Percentiles rank a stretch among this genome's conserved stretches.
phyloP scores from a whole-genome alignment of 2,329 filamentous ascomycete species.

The Golovinomyces cichoracearum region DNA sequence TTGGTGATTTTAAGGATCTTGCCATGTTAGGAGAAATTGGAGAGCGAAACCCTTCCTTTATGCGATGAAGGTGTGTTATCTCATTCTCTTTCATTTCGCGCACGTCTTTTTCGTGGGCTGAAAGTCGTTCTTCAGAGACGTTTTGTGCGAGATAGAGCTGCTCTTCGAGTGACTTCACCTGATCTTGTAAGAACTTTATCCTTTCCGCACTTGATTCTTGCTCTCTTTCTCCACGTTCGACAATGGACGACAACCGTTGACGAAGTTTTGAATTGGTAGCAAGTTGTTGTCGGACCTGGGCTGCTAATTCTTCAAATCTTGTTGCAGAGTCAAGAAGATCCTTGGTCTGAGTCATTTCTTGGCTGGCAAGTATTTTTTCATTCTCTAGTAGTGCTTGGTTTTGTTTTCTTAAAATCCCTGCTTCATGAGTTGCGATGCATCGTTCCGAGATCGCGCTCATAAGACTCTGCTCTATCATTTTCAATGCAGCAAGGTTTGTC shows the following conservation, averaged over 20 bases:
- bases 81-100: constrained; percentile 49
- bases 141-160: constrained; percentile 60
- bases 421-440: constrained; percentile 42
- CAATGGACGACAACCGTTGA: constrained; percentile 49
- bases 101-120: constrained; percentile 68
- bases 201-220: constrained; percentile 55
- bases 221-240: constrained; percentile 59
- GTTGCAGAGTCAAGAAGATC: constrained; percentile 49
- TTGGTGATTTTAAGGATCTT: constrained; percentile 25
- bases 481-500: constrained; percentile 34
- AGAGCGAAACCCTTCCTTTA: constrained; percentile 28
- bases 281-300: constrained; percentile 56
- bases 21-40: constrained; percentile 34
- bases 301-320: constrained; percentile 54
- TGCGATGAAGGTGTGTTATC: constrained; percentile 48
- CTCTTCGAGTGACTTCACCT: constrained; percentile 61
- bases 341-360: constrained; percentile 37
- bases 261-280: constrained; percentile 52
- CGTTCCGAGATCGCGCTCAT: constrained; percentile 44
- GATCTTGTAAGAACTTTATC: constrained; percentile 61
- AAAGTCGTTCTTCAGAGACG: constrained; percentile 59
- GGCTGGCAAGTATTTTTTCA: constrained; percentile 29
- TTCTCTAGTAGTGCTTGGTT: constrained; percentile 29
- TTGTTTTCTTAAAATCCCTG: constrained; percentile 32
- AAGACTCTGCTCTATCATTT: constrained; percentile 41